Base-by-base conservation (phyloP, 441 rosid species). In the Sinapis alba region DNA sequence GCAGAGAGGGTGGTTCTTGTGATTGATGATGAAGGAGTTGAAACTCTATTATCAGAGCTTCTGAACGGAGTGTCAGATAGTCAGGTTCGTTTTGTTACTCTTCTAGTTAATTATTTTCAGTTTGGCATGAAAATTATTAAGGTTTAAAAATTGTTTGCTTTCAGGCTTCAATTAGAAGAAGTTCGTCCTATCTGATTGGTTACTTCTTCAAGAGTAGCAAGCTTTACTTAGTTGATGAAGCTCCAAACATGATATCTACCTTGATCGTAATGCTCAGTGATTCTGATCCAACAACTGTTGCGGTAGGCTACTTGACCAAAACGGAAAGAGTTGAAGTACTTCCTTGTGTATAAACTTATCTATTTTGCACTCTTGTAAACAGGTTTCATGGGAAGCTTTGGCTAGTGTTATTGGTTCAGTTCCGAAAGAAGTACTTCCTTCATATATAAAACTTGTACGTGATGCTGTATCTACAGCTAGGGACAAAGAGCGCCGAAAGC, bases 381-480 rank as follows among this genome's bases (percentile, higher is more conserved):
- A 97, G 99, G 92, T 82, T 83, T 89, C 99, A 58, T 97, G 99
- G 99, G 99, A 94, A 82, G 98, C 98, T 62, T 83, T 94, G 78
- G 85, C 93, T 34, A 87, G 92, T 83, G 98, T 97, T 80, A 86
- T 92, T 80, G 79, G 87, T 80, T 94, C 99, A 51, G 94, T 97
- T 81, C 99, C 99, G 10, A 94, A 92, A 80, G 99, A 94, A 83
- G 85, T 92, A 57, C 94, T 92, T 80, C 97, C 98, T 62, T 88
- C 98, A 10, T 94, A 90, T 80, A 83, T 92, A 68, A 97, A 94
- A 84, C 80, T 90, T 68, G 97, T 94, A 56, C 97, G 99, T 21
- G 99, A 94, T 86, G 97, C 99, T 70, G 91, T 91, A 57, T 97
- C 99, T 61, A 92, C 98, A 13, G 87, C 99, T 62, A 87, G 93